Conservation (phyloP, 2,329 filamentous ascomycete genomes). For the Fusarium irregulare region DNA sequence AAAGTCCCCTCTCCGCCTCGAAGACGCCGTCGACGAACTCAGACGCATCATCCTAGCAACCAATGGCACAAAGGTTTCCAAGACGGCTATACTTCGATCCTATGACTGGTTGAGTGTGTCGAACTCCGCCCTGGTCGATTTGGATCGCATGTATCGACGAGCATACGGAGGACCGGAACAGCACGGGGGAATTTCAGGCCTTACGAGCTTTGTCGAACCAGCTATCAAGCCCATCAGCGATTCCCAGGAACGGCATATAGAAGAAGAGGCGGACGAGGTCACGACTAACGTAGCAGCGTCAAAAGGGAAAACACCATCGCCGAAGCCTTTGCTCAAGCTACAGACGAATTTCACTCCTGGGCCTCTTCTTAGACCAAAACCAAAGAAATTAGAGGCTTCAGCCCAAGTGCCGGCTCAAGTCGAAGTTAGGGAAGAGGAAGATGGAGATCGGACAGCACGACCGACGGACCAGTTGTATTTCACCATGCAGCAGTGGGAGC, state of each 20-base stretch:
- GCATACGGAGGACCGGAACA: conserved; percentile 64
- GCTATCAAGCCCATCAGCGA: conserved; percentile 38
- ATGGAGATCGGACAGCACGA: conserved; percentile 54
- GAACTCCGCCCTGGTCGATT: conserved; percentile 62
- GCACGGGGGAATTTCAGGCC: conserved; percentile 59
- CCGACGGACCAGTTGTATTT: conserved; percentile 48
- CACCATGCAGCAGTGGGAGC: conserved; percentile 47
- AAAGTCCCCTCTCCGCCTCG: conserved; percentile 58
- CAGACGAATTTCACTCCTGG: conserved; percentile 56
- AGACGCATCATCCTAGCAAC: conserved; percentile 68
- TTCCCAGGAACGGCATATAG: conserved; percentile 38
- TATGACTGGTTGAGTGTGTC: conserved; percentile 69
- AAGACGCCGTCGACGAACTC: conserved; percentile 72
- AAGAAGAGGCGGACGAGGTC: conserved; percentile 40
- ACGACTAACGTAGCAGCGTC: conserved; percentile 44
- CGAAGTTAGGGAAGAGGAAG: conserved; percentile 48
- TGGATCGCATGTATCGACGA: conserved; percentile 66
- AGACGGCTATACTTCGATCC: conserved; percentile 63
- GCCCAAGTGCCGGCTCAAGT: not conserved
- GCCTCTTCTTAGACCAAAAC: conserved; percentile 20
- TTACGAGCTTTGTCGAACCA: conserved; percentile 44
- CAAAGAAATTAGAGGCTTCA: conserved; percentile 20
- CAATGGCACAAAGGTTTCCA: conserved; percentile 61
- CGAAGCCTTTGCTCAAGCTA: conserved; percentile 53
- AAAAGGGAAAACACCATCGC: conserved; percentile 43